Evolutionary conservation across 306 rosid genomes (phyloP).

Genomic region (Vachellia pachyceras): DNA sequence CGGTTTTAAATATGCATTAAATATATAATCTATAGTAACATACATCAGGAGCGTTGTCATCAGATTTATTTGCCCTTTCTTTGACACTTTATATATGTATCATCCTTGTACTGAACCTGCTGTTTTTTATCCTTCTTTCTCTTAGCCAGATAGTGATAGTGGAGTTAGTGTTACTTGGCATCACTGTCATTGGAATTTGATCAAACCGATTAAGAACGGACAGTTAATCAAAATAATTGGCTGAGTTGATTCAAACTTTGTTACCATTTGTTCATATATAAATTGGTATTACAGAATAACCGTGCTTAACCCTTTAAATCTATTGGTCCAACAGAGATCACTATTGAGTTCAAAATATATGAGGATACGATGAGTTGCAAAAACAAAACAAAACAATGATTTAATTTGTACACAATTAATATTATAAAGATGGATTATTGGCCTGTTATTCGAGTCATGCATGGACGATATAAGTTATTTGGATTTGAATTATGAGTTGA

Average conservation of each 20-base stretch:
- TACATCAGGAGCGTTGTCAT: not conserved
- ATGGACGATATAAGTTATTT: too few species aligned
- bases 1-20: not conserved
- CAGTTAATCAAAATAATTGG: not conserved
- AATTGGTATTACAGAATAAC: too few species aligned
- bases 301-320: too few species aligned
- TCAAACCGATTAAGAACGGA: not conserved
- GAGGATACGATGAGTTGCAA: too few species aligned
- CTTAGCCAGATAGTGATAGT: not conserved
- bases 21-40: not conserved
- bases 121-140: not conserved
- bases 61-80: conserved; percentile 8
- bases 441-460: too few species aligned
- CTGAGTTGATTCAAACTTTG: not conserved
- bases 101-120: conserved; percentile 17
- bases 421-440: too few species aligned
- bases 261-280: too few species aligned
- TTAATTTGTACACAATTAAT: too few species aligned
- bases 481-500: too few species aligned
- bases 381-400: too few species aligned
- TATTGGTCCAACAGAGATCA: too few species aligned
- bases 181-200: not conserved
- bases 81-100: not conserved
- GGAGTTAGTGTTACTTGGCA: not conserved
- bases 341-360: too few species aligned